Base-by-base conservation (phyloP, 129 eudicot genomes). In the Arctium lappa region DNA sequence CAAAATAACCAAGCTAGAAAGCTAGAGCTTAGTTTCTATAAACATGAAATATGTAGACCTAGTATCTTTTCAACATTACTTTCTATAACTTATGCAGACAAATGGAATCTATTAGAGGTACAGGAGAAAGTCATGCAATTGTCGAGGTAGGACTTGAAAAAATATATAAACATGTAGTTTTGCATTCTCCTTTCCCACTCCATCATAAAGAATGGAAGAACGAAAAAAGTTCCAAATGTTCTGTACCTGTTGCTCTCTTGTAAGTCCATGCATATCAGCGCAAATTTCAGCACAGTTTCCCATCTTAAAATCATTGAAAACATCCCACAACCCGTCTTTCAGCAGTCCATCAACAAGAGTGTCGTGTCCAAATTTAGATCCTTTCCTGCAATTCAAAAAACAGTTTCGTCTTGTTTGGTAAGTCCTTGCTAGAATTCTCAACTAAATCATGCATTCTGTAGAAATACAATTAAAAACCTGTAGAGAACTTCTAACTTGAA, bases 321-420 rank as follows among this genome's bases (percentile, higher is more conserved):
- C 97, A 92, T 94, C 98, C 98, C 97, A 92, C 37, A 94, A 60
- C 37, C 98, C 98, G 66, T 94, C 98, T 84, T 92, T 94, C 82
- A 94, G 75, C 91, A 94, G 88, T 79, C 98, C 98, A 83, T 94
- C 98, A 86, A 94, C 94, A 78, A 94, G 93, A 72, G 94, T 84
- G 83, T 94, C 98, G 73, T 94, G 98, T 73, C 98, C 97, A 39
- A 90, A 92, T 71, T 95, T 92, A 48, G 98, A 94, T 79, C 97
- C 98, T 81, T 92, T 94, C 88, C 97, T 94, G 89, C 60, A 76
- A 79, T 79, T 72, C 13, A 75, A 42, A 75, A 42, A 56, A 22
- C 48, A 10, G 76, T 84, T 65, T 76, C 79, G 44, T 48, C 73
- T 72, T 60, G 30, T 50, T 82, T 79, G 50, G 73, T 9, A 15